phyloP scores from a whole-genome alignment of 2,329 filamentous ascomycete species.

The Dothistroma pini region DNA sequence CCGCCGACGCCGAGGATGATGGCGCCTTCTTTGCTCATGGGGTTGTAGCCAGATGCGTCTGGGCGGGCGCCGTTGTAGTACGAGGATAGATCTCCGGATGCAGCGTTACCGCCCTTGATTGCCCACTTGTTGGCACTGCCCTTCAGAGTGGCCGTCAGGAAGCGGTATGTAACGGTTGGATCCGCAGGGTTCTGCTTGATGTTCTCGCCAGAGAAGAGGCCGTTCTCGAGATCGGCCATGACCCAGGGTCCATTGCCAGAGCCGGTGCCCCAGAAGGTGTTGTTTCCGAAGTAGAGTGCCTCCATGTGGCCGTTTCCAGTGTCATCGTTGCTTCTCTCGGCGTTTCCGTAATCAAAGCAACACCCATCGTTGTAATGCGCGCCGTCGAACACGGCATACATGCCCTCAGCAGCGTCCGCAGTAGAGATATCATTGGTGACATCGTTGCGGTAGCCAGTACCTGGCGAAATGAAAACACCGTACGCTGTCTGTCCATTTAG shows the following conservation, averaged over 20 bases:
- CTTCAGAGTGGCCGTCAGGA: conserved; percentile 57
- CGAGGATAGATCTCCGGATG: conserved; percentile 53
- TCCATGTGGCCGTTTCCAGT: conserved; percentile 66
- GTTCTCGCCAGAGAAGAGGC: conserved; percentile 56
- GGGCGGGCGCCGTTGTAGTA: conserved; percentile 59
- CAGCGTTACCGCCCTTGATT: conserved; percentile 56
- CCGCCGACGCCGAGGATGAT: conserved; percentile 69
- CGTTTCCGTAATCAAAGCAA: conserved; percentile 49
- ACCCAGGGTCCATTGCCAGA: conserved; percentile 61
- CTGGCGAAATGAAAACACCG: conserved; percentile 59
- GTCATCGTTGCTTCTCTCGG: conserved; percentile 39
- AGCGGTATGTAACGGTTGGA: conserved; percentile 53
- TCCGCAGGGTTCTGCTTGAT: conserved; percentile 49
- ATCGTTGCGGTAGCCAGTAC: conserved; percentile 62
- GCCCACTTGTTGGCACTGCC: conserved; percentile 56
- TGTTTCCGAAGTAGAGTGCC: conserved; percentile 61
- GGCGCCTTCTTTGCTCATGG: conserved; percentile 62
- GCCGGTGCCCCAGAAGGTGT: conserved; percentile 54
- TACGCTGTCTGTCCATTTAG: conserved; percentile 58
- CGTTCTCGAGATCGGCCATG: conserved; percentile 67
- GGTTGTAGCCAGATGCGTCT: conserved; percentile 50
- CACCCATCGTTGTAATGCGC: conserved; percentile 57
- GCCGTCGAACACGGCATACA: conserved; percentile 59
- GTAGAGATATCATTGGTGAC: conserved; percentile 50
- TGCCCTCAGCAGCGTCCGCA: conserved; percentile 55